Conservation (phyloP, 148 eudicot genomes). For the Pouteria glomerata region DNA sequence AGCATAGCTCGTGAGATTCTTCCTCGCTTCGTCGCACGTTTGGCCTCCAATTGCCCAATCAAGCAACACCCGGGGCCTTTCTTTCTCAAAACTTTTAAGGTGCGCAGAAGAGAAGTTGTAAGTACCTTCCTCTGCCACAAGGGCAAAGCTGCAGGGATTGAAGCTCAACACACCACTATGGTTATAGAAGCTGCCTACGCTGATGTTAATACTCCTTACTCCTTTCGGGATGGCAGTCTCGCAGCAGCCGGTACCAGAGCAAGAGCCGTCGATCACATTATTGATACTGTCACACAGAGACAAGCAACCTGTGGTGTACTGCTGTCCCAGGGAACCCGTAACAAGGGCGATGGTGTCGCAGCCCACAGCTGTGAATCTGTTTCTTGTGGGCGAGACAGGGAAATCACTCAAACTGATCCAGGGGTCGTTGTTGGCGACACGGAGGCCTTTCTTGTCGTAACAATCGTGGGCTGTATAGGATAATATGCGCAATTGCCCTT, state of each 20-base stretch:
- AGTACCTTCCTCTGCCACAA: not conserved
- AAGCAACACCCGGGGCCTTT: not conserved
- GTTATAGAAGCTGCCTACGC: not conserved
- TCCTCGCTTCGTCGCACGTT: not conserved
- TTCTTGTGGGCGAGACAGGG: not conserved
- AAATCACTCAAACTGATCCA: not conserved
- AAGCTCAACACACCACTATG: not conserved
- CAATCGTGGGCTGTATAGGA: not conserved
- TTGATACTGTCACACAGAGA: not conserved
- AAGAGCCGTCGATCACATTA: not conserved
- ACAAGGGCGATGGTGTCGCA: not conserved
- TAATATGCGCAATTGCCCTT: slow-evolving; percentile 3
- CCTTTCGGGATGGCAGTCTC: not conserved
- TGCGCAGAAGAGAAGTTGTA: not conserved
- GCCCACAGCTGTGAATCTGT: not conserved
- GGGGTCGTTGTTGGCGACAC: not conserved
- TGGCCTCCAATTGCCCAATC: not conserved
- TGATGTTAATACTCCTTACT: not conserved
- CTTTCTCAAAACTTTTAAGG: not conserved
- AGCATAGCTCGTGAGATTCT: not conserved
- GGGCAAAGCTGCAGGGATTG: not conserved
- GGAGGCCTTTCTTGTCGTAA: not conserved
- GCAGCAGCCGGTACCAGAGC: not conserved
- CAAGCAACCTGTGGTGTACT: not conserved
- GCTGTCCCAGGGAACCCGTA: not conserved